Evolutionary conservation across 805 yeast species (phyloP).

Genomic region (Priceomyces castillae): DNA sequence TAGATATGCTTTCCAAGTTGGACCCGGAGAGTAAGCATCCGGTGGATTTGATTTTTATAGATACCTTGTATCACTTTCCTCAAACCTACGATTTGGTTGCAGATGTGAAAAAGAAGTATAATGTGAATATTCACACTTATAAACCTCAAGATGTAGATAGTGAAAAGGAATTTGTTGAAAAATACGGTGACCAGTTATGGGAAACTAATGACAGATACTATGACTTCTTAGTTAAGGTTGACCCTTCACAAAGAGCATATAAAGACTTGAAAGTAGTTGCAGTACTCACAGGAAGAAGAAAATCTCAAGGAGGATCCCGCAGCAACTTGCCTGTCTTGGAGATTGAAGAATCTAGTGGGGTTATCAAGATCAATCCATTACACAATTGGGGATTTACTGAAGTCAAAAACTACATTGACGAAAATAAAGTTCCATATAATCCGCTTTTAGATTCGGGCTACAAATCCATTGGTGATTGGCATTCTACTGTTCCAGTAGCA

Average conservation of each 20-base stretch:
- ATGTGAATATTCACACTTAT: constrained; percentile 58
- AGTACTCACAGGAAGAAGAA: constrained; percentile 88
- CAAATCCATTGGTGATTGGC: constrained; percentile 93
- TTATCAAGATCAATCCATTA: constrained; percentile 85
- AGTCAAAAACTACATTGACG: constrained; percentile 67
- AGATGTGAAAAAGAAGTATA: constrained; percentile 53
- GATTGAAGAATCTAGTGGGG: constrained; percentile 63
- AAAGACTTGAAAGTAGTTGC: constrained; percentile 69
- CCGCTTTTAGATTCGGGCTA: constrained; percentile 81
- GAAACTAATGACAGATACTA: constrained; percentile 75
- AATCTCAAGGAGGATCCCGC: constrained; percentile 86
- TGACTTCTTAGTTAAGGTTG: constrained; percentile 87
- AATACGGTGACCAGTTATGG: constrained; percentile 81
- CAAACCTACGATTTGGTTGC: constrained; percentile 79
- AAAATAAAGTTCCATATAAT: constrained; percentile 78
- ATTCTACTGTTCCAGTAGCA: constrained; percentile 82
- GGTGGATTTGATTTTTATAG: constrained; percentile 78
- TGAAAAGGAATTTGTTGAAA: constrained; percentile 60
- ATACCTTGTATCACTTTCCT: constrained; percentile 92
- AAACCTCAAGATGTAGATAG: constrained; percentile 57
- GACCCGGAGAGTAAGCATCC: constrained; percentile 26
- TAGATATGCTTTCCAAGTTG: constrained; percentile 72
- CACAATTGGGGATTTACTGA: constrained; percentile 76
- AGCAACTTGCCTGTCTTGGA: constrained; percentile 71
- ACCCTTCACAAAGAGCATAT: constrained; percentile 87